These are phyloP conservation scores for Backusella macrospora DNA, from an alignment of 192 early-diverging fungal genomes.

Conservation along the genomic window DNA sequence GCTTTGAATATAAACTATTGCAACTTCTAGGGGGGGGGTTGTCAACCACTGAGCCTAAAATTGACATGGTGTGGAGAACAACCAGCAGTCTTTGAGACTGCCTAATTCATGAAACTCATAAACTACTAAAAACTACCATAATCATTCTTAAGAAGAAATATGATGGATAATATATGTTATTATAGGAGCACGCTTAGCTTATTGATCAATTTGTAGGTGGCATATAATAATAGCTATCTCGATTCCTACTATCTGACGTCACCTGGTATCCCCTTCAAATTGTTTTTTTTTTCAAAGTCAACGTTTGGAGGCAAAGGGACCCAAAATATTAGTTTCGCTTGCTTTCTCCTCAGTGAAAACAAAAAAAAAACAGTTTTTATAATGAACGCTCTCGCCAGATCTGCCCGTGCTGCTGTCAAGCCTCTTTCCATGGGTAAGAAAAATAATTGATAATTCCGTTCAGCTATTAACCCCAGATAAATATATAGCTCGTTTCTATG, in stretches of 20 bases:
- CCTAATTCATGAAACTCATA: not conserved
- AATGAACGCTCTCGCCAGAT: constrained; percentile 60
- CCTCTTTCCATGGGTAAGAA: constrained; percentile 52
- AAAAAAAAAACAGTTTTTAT: constrained; percentile 27
- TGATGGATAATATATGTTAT: too few species aligned
- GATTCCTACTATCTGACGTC: not conserved
- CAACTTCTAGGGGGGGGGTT: constrained; percentile 18
- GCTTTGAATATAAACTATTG: constrained; percentile 7
- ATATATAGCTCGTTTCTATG: constrained; percentile 71
- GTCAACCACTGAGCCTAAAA: constrained; percentile 15
- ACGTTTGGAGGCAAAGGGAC: constrained; percentile 14
- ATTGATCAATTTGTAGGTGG: not conserved
- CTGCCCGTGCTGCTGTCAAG: constrained; percentile 51
- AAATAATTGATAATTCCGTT: not conserved
- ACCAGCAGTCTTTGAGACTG: not conserved
- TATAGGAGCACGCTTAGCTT: not conserved
- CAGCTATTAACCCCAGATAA: not conserved
- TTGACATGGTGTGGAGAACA: constrained; percentile 8
- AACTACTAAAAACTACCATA: not conserved
- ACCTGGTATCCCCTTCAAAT: constrained; percentile 6
- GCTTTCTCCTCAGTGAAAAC: constrained; percentile 17
- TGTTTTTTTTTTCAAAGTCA: constrained; percentile 14
- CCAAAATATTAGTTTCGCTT: constrained; percentile 17
- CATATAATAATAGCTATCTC: not conserved
- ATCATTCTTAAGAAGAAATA: not conserved